phyloP scores from a whole-genome alignment of 1,284 basidiomycete genomes.

The Fistulinella cinereoalba region DNA sequence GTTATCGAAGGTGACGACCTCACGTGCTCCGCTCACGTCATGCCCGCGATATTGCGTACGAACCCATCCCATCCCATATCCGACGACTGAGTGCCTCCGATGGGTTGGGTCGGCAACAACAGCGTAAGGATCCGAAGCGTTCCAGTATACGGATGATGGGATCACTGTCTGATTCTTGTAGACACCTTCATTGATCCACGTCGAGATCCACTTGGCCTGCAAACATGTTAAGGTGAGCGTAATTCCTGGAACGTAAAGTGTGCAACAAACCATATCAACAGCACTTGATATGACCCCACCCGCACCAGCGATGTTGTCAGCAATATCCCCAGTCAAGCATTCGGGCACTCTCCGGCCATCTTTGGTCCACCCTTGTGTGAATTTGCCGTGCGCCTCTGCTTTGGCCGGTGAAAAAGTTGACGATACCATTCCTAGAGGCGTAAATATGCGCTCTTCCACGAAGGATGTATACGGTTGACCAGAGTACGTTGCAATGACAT shows the following conservation, averaged over 20 bases:
- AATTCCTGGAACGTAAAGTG: background rate
- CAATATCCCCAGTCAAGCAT: background rate
- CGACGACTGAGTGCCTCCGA: background rate
- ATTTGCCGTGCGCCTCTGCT: conserved; percentile 32
- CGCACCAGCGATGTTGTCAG: background rate
- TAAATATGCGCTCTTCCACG: conserved; percentile 32
- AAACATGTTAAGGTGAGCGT: background rate
- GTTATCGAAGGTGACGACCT: background rate
- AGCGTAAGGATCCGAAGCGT: background rate
- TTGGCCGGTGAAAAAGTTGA: conserved; percentile 37
- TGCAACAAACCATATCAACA: background rate
- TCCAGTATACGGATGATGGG: background rate
- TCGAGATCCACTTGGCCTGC: background rate
- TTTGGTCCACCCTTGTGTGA: conserved; percentile 35
- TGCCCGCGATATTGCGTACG: background rate
- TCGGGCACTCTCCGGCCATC: background rate
- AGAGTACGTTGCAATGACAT: conserved; percentile 35
- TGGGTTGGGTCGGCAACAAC: background rate
- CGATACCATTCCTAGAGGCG: conserved; percentile 32
- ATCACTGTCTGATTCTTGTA: background rate
- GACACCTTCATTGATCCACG: background rate
- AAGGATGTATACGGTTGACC: conserved; percentile 34
- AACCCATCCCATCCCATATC: background rate
- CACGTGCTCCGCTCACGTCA: background rate
- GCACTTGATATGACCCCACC: background rate